Base-by-base conservation (phyloP, 1,284 basidiomycete species). In the Anthracocystis setariae region DNA sequence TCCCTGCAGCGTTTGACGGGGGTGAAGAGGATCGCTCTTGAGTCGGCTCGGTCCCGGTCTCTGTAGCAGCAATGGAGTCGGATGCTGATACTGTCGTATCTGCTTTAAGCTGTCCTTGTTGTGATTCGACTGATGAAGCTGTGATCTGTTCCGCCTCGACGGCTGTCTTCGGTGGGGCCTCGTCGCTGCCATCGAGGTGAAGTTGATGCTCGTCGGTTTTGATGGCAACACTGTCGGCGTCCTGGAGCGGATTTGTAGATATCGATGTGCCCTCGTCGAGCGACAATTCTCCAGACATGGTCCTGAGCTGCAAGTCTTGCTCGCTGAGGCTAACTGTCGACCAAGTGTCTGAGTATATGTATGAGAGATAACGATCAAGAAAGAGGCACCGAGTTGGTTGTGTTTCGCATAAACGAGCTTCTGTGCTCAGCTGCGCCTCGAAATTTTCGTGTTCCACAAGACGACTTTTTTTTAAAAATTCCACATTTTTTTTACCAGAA, bases 371-470 rank as follows among this genome's bases (percentile, higher is more conserved):
- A n/a, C 7, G 35, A 37, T n/a, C 17, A 17, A n/a, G 35, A 18
- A 20, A 13, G 13, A 23, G 23, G 5, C 10, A 18, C 40, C 1
- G 24, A 33, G 39, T 43, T 12, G 39, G 42, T 38, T 24, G 29
- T 15, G 7, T n/a, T 37, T 29, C 12, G 29, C 7, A 29, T 29
- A 29, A 29, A 29, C 7, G 29, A 29, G 29, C 29, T 7, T 12
- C 7, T 7, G 5, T 37, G 12, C 35, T 32, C 45, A 46, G 50
- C 13, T 33, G 27, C 44, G 13, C 23, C 18, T 25, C 15, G 38
- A 33, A 61, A 61, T 48, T 61, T 61, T 54, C n/a, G 51, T 54
- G 40, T 39, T 23, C 39, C 38, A 27, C 50, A 37, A 7, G 33
- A 33, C 43, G 27, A 33, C 13, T 40, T 47, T 42, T 38, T 39